Percentiles rank a stretch among this genome's conserved stretches.
These are phyloP conservation scores for Clavispora phyllophila DNA, from an alignment of 805 yeast species.

Conservation along the genomic window DNA sequence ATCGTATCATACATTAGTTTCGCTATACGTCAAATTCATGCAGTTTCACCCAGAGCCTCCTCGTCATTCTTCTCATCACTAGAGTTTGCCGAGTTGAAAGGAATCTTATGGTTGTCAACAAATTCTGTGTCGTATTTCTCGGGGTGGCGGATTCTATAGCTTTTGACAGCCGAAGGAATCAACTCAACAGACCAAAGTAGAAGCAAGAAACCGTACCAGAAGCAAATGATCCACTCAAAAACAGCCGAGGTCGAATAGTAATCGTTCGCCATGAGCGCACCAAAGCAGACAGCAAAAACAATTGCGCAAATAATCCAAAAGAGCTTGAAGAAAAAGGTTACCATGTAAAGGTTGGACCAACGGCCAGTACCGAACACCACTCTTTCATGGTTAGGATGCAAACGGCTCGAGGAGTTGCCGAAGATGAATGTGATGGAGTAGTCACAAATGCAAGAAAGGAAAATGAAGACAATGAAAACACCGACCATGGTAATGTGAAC, in stretches of 20 bases:
- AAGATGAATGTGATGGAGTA: conserved; percentile 34
- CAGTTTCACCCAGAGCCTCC: neutral
- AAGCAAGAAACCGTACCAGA: conserved; percentile 71
- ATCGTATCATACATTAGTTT: neutral
- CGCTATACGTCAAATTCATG: neutral
- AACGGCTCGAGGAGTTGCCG: conserved; percentile 32
- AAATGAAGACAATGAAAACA: conserved; percentile 65
- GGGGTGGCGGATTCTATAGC: conserved; percentile 26
- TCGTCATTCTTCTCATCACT: neutral
- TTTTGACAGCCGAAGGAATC: conserved; percentile 50
- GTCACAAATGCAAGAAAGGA: conserved; percentile 41
- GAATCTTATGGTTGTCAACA: conserved; percentile 15
- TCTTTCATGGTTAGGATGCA: conserved; percentile 35
- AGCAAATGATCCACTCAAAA: conserved; percentile 86
- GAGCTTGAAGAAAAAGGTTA: conserved; percentile 49
- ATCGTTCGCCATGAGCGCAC: conserved; percentile 32
- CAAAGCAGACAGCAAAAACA: conserved; percentile 66
- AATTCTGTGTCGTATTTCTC: conserved; percentile 17
- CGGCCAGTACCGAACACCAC: conserved; percentile 34
- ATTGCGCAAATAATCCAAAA: conserved; percentile 66
- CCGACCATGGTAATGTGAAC: conserved; percentile 70
- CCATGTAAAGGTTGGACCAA: conserved; percentile 38
- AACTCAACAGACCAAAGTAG: conserved; percentile 65
- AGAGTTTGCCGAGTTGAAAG: neutral
- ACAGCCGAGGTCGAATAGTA: conserved; percentile 48